phyloP scores from a whole-genome alignment of 805 yeast genomes.

The Metschnikowia reukaufii region DNA sequence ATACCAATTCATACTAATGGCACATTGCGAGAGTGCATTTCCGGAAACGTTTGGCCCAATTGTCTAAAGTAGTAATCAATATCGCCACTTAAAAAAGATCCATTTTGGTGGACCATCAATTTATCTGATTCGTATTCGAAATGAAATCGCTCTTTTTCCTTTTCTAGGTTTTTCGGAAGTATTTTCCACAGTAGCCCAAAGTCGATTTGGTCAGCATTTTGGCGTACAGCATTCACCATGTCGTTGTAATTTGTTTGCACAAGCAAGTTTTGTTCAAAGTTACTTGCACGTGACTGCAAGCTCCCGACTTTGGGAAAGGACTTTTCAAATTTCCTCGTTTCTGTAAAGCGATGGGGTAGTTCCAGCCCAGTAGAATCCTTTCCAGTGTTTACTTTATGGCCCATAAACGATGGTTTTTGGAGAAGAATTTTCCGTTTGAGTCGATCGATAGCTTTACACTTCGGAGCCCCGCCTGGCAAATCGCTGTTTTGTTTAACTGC shows the following conservation, averaged over 20 bases:
- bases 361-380: no score
- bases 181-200: constrained; percentile 25
- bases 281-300: constrained; percentile 2
- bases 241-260: constrained; percentile 21
- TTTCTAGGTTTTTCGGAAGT: constrained; percentile 26
- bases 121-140: constrained; percentile 11
- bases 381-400: no score
- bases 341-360: not conserved
- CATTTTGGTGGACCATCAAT: constrained; percentile 6
- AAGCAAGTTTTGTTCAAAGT: constrained; percentile 22
- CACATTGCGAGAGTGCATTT: constrained; percentile 1
- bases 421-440: constrained; percentile 1
- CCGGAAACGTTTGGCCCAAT: constrained; percentile 11
- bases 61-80: constrained; percentile 27
- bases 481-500: not conserved
- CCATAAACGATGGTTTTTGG: not conserved
- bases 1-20: constrained; percentile 7
- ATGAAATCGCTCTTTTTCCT: constrained; percentile 23
- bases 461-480: not conserved
- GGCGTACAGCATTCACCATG: constrained; percentile 21
- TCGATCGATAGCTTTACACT: not conserved
- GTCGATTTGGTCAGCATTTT: constrained; percentile 22
- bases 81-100: constrained; percentile 18
- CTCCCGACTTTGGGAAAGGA: not conserved
- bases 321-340: not conserved